Evolutionary conservation across 257 asterid species (phyloP), one percentile per base, ranked within the genome.

Genomic region (Hygrophila difformis): DNA sequence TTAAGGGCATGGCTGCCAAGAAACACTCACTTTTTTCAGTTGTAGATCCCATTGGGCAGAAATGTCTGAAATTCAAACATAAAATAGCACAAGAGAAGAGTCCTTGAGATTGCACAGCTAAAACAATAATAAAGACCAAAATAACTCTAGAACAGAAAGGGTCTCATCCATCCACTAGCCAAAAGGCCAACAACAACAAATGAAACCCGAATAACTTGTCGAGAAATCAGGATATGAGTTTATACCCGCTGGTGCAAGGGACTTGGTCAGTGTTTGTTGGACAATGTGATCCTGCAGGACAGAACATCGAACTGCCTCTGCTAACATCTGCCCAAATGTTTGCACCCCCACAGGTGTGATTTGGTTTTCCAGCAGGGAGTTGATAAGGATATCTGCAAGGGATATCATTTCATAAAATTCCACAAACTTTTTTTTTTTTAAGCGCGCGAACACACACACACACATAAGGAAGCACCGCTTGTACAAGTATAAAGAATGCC

Each of bases 201-300:
- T n/a, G n/a, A n/a, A n/a, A n/a, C n/a, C n/a, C n/a, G n/a, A n/a
- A n/a, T n/a, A n/a, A n/a, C n/a, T n/a, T n/a, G n/a, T n/a, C 10
- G 12, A 10, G 12, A 9, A 33, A 33, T 5, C 12, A 33, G 8
- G 37, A 33, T 9, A 10, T 1, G 10, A 33, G 10, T 5, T 12
- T 5, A 42, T 49, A 49, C 55, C 55, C 55, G 13, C 8, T 28
- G 5, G 12, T 35, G 34, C 55, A 49, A 17, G 41, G 4, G 14
- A 15, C 18, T 6, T 31, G 11, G 12, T 49, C 24, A 13, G 55
- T 49, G 14, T 12, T 49, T 6, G 55, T 33, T 13, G 55, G 55
- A 35, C 55, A 49, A 35, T 49, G 33, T 16, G 55, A 49, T 5
- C 55, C 55, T 2, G 55, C 26, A 3, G 55, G 14, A 49, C 55